phyloP scores from a whole-genome alignment of 2,329 filamentous ascomycete species.

The Diaporthe nobilis region DNA sequence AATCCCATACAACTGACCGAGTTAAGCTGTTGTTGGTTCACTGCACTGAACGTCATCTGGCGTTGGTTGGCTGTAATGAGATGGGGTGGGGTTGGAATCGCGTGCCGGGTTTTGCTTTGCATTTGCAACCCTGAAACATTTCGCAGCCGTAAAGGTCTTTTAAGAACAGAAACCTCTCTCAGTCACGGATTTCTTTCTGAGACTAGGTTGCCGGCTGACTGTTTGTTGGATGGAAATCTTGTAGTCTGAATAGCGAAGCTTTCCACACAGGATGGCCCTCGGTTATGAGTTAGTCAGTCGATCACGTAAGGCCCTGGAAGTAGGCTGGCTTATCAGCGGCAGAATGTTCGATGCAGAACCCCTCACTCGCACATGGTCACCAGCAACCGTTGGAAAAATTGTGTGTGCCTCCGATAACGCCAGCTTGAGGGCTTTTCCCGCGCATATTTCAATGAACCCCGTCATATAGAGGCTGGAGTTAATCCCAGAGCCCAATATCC shows the following conservation, averaged over 20 bases:
- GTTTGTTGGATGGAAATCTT: not conserved
- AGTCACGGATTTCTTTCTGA: not conserved
- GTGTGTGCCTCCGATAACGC: not conserved
- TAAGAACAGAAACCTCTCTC: accelerated
- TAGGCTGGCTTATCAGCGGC: slow-evolving; percentile 3
- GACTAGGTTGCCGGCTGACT: not conserved
- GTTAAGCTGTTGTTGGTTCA: not conserved
- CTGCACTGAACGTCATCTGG: not conserved
- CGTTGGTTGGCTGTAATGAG: too few species aligned
- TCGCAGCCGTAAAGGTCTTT: too few species aligned
- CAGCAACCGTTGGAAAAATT: not conserved
- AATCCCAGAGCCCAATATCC: not conserved
- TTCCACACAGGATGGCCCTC: not conserved
- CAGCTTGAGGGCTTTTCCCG: not conserved
- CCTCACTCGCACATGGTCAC: slow-evolving; percentile 1
- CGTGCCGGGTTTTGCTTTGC: not conserved
- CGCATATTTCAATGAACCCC: not conserved
- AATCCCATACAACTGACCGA: slow-evolving; percentile 12
- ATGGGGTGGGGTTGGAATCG: not conserved
- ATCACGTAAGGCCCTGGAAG: not conserved
- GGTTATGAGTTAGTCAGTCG: slow-evolving; percentile 22
- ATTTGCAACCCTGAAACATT: not conserved
- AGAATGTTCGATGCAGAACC: slow-evolving; percentile 13
- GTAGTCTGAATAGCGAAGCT: not conserved
- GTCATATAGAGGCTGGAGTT: not conserved